Evolutionary conservation across 179 eudicot genomes (phyloP).

Genomic region (Amaranthus tricolor): DNA sequence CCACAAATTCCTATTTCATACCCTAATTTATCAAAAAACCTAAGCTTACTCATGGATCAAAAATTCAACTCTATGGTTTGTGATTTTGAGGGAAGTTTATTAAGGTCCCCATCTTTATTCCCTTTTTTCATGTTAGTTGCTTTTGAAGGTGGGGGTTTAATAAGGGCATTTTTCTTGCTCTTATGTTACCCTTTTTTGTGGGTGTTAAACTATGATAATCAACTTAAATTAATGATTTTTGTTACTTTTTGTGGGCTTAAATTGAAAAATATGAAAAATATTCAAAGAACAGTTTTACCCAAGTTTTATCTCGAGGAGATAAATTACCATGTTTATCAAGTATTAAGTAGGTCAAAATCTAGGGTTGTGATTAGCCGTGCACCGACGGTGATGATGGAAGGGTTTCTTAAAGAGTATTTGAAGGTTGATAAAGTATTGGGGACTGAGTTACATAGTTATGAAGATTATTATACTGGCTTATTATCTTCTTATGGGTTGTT

Average conservation of each 20-base stretch:
- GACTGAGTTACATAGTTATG: conserved; percentile 57
- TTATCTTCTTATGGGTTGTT: conserved; percentile 40
- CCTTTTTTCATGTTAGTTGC: conserved; percentile 95
- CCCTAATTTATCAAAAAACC: conserved; percentile 46
- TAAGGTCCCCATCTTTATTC: conserved; percentile 60
- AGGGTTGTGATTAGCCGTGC: conserved; percentile 57
- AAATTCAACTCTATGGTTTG: conserved; percentile 56
- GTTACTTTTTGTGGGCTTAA: conserved; percentile 85
- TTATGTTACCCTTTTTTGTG: conserved; percentile 48
- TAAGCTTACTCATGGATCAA: conserved; percentile 17
- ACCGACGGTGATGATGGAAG: conserved; percentile 88
- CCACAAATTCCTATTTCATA: conserved; percentile 12
- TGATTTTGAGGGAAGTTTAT: conserved; percentile 54
- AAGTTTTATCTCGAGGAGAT: conserved; percentile 82
- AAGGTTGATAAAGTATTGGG: conserved; percentile 55
- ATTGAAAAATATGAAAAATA: conserved; percentile 51
- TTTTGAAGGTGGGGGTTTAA: conserved; percentile 83
- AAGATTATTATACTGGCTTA: conserved; percentile 55
- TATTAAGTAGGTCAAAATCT: conserved; percentile 34
- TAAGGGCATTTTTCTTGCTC: conserved; percentile 69
- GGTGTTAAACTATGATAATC: conserved; percentile 36
- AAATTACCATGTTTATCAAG: conserved; percentile 52
- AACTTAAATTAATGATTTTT: conserved; percentile 66
- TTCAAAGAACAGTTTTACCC: conserved; percentile 81
- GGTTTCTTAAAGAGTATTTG: conserved; percentile 75